Conservation (phyloP, 257 asterid genomes). For the Jacaranda mimosifolia region DNA sequence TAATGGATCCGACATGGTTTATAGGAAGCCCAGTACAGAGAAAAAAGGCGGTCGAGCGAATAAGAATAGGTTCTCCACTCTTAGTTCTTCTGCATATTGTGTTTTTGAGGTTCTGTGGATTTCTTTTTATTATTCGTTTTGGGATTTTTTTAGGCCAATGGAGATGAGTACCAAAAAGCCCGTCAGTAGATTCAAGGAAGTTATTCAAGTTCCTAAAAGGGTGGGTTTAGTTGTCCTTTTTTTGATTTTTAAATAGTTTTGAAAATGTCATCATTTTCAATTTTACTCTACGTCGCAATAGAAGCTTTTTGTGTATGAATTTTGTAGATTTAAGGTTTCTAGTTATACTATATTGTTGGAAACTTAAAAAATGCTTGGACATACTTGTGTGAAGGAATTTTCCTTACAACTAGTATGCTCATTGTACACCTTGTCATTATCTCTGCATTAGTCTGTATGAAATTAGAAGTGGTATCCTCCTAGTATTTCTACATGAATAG, state of each 20-base stretch:
- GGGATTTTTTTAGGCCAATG: constrained; percentile 71
- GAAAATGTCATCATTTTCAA: background rate
- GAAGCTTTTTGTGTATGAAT: background rate
- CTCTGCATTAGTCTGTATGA: background rate
- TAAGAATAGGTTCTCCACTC: constrained; percentile 69
- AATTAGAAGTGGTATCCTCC: constrained; percentile 3
- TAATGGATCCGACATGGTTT: constrained; percentile 80
- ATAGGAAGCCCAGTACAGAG: constrained; percentile 54
- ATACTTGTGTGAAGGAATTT: background rate
- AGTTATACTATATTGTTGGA: background rate
- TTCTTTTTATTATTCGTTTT: background rate
- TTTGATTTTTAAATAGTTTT: background rate
- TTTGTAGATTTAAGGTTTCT: background rate
- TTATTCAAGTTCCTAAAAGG: constrained; percentile 85
- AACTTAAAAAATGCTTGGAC: background rate
- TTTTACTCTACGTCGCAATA: background rate
- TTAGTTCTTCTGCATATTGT: background rate
- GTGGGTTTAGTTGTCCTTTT: constrained; percentile 38
- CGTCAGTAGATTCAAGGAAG: constrained; percentile 78
- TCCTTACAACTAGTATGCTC: background rate
- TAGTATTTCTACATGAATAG: background rate
- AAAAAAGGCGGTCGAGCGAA: constrained; percentile 74
- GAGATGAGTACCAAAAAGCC: constrained; percentile 93
- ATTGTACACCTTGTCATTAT: background rate
- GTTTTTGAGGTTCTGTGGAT: background rate